phyloP scores from a whole-genome alignment of 2,329 filamentous ascomycete genomes.

The Trichoderma sp. region DNA sequence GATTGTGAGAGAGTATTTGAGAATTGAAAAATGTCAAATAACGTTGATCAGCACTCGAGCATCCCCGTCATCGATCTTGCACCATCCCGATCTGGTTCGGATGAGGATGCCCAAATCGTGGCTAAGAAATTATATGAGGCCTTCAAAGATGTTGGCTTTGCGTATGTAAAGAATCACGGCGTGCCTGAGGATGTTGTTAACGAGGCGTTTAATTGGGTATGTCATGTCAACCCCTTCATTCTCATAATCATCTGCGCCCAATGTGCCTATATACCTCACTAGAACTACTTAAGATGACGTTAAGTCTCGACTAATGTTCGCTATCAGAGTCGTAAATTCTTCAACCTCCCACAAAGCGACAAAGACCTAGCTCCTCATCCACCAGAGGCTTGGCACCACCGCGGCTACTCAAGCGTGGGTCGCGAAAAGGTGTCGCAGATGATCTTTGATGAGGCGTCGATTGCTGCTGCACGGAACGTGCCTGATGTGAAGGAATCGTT shows the following conservation, averaged over 20 bases:
- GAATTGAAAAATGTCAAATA: neutral
- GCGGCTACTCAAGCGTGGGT: constrained; percentile 35
- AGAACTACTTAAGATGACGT: too few relatives aligned
- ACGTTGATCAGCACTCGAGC: neutral
- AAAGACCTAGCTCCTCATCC: constrained; percentile 33
- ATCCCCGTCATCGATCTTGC: constrained; percentile 28
- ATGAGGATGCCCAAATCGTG: constrained; percentile 15
- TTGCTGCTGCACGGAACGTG: constrained; percentile 27
- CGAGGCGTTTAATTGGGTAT: constrained; percentile 39
- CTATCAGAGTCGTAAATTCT: constrained; percentile 28
- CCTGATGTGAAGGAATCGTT: constrained; percentile 42
- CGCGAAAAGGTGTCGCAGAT: constrained; percentile 35
- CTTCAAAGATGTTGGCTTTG: constrained; percentile 35
- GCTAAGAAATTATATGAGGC: constrained; percentile 29
- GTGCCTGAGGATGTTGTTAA: constrained; percentile 36
- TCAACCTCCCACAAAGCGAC: constrained; percentile 30
- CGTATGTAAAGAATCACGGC: constrained; percentile 36
- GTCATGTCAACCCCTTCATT: neutral
- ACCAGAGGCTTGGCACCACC: constrained; percentile 33
- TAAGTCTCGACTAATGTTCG: neutral
- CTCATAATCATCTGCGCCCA: neutral
- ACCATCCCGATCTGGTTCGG: constrained; percentile 16
- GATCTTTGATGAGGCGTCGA: constrained; percentile 30
- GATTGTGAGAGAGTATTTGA: neutral
- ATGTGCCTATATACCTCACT: neutral